Evolutionary conservation across 1,284 basidiomycete genomes (phyloP).

Genomic region (Erythrobasidium hasegawianum): DNA sequence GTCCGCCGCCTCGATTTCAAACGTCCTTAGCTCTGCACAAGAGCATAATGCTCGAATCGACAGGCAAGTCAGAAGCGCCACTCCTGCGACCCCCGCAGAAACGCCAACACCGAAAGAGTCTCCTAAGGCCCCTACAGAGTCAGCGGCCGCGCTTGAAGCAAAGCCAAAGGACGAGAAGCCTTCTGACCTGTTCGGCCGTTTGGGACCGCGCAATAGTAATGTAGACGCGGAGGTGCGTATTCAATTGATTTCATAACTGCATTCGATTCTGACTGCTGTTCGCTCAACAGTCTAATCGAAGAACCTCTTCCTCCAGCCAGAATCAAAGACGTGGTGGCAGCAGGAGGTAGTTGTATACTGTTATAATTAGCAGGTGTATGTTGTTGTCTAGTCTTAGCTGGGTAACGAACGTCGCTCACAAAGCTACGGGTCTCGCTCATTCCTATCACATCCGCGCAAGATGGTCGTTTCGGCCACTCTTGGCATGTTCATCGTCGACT

Average conservation of each 20-base stretch:
- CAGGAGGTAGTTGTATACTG: too few species aligned
- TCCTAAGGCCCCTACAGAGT: background rate
- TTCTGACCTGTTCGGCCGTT: background rate
- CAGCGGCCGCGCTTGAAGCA: background rate
- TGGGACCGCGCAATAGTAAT: background rate
- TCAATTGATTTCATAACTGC: too few species aligned
- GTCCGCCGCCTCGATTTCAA: conserved; percentile 17
- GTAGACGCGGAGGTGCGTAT: background rate
- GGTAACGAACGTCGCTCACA: too few species aligned
- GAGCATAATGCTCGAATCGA: conserved; percentile 30
- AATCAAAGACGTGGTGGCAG: too few species aligned
- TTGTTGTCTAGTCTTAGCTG: too few species aligned
- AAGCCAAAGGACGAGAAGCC: background rate
- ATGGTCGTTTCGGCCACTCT: conserved; percentile 37
- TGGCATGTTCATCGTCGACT: conserved; percentile 88
- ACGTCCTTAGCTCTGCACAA: conserved; percentile 25
- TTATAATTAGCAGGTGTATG: too few species aligned
- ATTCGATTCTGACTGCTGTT: too few species aligned
- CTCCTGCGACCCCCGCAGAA: background rate
- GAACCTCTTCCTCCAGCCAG: too few species aligned
- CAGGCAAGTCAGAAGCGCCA: background rate
- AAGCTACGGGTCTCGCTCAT: too few species aligned
- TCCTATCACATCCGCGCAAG: too few species aligned
- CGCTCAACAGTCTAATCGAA: too few species aligned
- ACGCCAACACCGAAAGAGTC: background rate